Evolutionary conservation across 139 green algal species (phyloP).

Genomic region (Chlamydomonas sphaeroides): DNA sequence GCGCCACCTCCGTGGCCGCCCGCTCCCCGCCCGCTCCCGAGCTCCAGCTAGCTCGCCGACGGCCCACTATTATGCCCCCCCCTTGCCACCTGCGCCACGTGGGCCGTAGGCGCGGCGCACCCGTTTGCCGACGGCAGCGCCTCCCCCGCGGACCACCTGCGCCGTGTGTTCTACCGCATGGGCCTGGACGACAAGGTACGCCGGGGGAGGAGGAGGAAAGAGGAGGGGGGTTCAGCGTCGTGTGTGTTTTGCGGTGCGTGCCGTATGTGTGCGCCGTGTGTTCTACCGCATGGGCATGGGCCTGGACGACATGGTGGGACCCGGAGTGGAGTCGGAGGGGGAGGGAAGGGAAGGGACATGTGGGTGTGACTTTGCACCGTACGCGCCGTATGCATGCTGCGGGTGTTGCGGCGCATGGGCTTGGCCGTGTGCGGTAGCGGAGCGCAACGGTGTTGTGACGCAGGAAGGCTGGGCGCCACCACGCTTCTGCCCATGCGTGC

Average conservation of each 20-base stretch:
- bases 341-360: not conserved
- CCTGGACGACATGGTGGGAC: slow-evolving; percentile 58
- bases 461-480: no score
- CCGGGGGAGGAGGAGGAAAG: not conserved
- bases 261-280: slow-evolving; percentile 69
- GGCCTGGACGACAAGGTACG: slow-evolving; percentile 68
- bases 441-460: no score
- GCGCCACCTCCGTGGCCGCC: no score
- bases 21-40: no score
- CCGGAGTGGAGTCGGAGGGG: no score
- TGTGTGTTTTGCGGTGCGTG: not conserved
- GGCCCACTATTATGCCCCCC: no score
- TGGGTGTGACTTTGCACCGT: no score
- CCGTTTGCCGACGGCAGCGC: slow-evolving; percentile 67
- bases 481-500: no score
- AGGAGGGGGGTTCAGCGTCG: not conserved
- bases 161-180: slow-evolving; percentile 91
- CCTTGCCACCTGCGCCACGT: no score
- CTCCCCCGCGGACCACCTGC: slow-evolving; percentile 70
- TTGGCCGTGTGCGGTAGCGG: no score
- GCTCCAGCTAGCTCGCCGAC: no score
- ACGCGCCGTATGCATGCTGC: slow-evolving; percentile 51
- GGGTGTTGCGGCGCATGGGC: slow-evolving; percentile 84
- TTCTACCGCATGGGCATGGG: slow-evolving; percentile 87
- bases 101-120: slow-evolving; percentile 28